Evolutionary conservation across 2,329 filamentous ascomycete genomes (phyloP).

Genomic region (Apiospora hydei): DNA sequence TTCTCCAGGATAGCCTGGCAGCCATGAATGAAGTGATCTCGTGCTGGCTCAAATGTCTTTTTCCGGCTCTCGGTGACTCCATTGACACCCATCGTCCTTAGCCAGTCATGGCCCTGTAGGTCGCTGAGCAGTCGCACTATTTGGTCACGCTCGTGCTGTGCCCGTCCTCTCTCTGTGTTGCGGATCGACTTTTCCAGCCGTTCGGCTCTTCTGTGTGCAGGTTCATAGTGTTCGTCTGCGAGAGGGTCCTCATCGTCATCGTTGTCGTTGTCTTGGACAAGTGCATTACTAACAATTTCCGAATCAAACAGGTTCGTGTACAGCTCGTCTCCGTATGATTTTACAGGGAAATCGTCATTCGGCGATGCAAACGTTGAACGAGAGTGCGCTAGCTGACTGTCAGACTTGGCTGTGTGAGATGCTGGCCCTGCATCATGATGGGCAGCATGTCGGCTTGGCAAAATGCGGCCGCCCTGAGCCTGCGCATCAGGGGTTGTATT

Average conservation of each 20-base stretch:
- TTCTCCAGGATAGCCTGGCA: conserved; percentile 85
- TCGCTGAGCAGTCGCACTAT: conserved; percentile 76
- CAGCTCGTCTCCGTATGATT: conserved; percentile 62
- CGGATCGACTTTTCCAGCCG: conserved; percentile 67
- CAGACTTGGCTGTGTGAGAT: conserved; percentile 30
- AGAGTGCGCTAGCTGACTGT: conserved; percentile 36
- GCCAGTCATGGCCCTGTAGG: conserved; percentile 90
- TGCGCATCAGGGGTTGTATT: conserved; percentile 40
- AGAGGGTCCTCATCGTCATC: conserved; percentile 60
- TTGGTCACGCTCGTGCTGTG: conserved; percentile 72
- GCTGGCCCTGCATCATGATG: conserved; percentile 35
- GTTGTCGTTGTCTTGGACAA: not conserved
- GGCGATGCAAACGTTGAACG: conserved; percentile 33
- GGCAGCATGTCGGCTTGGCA: conserved; percentile 40
- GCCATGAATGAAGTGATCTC: conserved; percentile 83
- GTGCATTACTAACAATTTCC: conserved; percentile 42
- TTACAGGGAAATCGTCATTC: conserved; percentile 48
- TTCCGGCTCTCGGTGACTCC: conserved; percentile 85
- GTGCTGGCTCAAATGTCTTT: conserved; percentile 85
- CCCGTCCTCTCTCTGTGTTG: conserved; percentile 69
- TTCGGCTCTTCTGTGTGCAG: conserved; percentile 65
- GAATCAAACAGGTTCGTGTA: conserved; percentile 65
- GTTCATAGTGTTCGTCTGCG: conserved; percentile 61
- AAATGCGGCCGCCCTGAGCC: conserved; percentile 45
- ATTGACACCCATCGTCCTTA: conserved; percentile 88